These are phyloP conservation scores for Thoreauomyces humboldtii DNA, from an alignment of 192 early-diverging fungal genomes.

Conservation along the genomic window DNA sequence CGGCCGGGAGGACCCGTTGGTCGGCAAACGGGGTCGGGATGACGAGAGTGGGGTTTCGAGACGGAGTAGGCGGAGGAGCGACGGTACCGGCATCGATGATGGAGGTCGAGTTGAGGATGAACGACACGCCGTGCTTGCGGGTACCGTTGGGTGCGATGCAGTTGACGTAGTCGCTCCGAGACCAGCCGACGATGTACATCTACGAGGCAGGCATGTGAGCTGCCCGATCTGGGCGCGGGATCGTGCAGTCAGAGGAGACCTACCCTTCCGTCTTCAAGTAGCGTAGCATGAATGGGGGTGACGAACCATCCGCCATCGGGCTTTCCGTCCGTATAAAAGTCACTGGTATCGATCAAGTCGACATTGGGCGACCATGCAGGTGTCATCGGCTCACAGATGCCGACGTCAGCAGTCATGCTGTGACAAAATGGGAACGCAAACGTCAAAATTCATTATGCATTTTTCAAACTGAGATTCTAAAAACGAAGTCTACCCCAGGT, in stretches of 20 bases:
- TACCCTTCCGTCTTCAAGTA: constrained; percentile 3
- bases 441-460: too few species aligned
- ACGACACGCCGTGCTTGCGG: constrained; percentile 20
- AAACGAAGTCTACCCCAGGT: too few species aligned
- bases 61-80: neutral
- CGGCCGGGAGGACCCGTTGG: neutral
- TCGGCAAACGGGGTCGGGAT: constrained; percentile 16
- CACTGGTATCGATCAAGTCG: constrained; percentile 11
- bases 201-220: neutral
- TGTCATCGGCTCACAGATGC: constrained; percentile 6
- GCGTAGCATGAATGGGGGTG: constrained; percentile 6
- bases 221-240: too few species aligned
- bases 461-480: too few species aligned
- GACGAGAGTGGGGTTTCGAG: constrained; percentile 8
- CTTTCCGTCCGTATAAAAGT: constrained; percentile 1
- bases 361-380: constrained; percentile 12
- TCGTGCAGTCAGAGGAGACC: too few species aligned
- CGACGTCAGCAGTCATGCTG: too few species aligned
- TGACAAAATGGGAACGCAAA: too few species aligned
- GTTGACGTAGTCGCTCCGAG: constrained; percentile 7
- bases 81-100: neutral
- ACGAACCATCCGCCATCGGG: constrained; percentile 5
- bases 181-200: constrained; percentile 14
- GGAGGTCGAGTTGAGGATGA: neutral
- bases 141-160: constrained; percentile 8